phyloP scores from a whole-genome alignment of 805 yeast species.

The Clavispora vitiphila region DNA sequence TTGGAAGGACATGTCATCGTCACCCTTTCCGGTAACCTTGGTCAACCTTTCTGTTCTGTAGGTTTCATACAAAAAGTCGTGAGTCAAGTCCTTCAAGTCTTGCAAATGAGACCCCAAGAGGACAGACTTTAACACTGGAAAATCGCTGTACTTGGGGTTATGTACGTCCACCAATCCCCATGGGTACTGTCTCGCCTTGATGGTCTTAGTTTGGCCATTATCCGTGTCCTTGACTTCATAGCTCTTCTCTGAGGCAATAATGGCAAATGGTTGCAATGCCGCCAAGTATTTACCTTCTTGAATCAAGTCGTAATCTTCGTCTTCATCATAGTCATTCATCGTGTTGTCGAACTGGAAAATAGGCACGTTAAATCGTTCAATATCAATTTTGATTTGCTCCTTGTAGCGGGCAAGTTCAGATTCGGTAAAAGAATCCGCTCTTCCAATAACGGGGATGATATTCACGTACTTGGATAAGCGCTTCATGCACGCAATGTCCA shows the following conservation, averaged over 20 bases:
- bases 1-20: slow-evolving; percentile 17
- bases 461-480: slow-evolving; percentile 68
- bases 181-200: slow-evolving; percentile 65
- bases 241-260: slow-evolving; percentile 60
- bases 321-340: slow-evolving; percentile 52
- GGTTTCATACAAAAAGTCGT: slow-evolving; percentile 68
- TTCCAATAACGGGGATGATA: slow-evolving; percentile 75
- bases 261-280: slow-evolving; percentile 69
- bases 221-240: slow-evolving; percentile 34
- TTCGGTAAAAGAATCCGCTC: slow-evolving; percentile 73
- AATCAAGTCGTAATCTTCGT: slow-evolving; percentile 69
- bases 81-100: slow-evolving; percentile 77
- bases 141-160: slow-evolving; percentile 49
- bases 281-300: slow-evolving; percentile 63
- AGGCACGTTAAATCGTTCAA: slow-evolving; percentile 67
- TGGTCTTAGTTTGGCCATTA: slow-evolving; percentile 40
- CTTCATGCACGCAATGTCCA: slow-evolving; percentile 71
- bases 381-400: slow-evolving; percentile 54
- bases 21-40: slow-evolving; percentile 43
- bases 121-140: slow-evolving; percentile 58
- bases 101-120: slow-evolving; percentile 78
- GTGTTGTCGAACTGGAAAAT: slow-evolving; percentile 64
- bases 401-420: slow-evolving; percentile 60
- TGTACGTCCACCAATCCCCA: slow-evolving; percentile 66
- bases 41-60: slow-evolving; percentile 76